Conservation (phyloP, 441 rosid genomes). For the Mallotus japonicus region DNA sequence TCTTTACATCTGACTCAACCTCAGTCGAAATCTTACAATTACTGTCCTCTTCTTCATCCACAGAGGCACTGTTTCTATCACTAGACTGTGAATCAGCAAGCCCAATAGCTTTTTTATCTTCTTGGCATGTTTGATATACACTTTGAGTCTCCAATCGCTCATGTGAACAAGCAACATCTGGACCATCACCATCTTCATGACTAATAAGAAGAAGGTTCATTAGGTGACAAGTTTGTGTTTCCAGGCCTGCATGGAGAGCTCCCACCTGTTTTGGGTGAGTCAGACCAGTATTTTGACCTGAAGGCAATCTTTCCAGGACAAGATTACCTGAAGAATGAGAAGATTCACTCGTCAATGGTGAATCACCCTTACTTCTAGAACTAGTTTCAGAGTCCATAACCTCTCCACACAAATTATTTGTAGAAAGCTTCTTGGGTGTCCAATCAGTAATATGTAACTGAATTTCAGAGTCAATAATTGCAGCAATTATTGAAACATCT, state of each 20-base stretch:
- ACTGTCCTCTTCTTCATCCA: slow-evolving; percentile 9
- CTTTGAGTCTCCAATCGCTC: slow-evolving; percentile 17
- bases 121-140: slow-evolving; percentile 12
- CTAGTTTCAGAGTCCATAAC: slow-evolving; percentile 22
- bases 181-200: slow-evolving; percentile 23
- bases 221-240: slow-evolving; percentile 25
- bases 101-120: slow-evolving; percentile 13
- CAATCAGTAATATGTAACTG: slow-evolving; percentile 64
- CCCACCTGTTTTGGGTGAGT: slow-evolving; percentile 50
- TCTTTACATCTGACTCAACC: slow-evolving; percentile 32
- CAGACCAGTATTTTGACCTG: slow-evolving; percentile 88
- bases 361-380: slow-evolving; percentile 27
- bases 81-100: slow-evolving; percentile 13
- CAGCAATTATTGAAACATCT: slow-evolving; percentile 68
- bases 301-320: slow-evolving; percentile 65
- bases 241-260: slow-evolving; percentile 39
- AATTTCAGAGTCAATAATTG: slow-evolving; percentile 71
- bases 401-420: slow-evolving; percentile 22
- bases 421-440: slow-evolving; percentile 36
- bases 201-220: slow-evolving; percentile 26
- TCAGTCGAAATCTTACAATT: neutral
- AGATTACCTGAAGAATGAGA: slow-evolving; percentile 38
- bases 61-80: slow-evolving; percentile 17
- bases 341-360: slow-evolving; percentile 26
- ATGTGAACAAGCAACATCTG: slow-evolving; percentile 18